These are phyloP conservation scores for Fusarium euwallaceae DNA, from an alignment of 2,329 filamentous ascomycete genomes.

Conservation along the genomic window DNA sequence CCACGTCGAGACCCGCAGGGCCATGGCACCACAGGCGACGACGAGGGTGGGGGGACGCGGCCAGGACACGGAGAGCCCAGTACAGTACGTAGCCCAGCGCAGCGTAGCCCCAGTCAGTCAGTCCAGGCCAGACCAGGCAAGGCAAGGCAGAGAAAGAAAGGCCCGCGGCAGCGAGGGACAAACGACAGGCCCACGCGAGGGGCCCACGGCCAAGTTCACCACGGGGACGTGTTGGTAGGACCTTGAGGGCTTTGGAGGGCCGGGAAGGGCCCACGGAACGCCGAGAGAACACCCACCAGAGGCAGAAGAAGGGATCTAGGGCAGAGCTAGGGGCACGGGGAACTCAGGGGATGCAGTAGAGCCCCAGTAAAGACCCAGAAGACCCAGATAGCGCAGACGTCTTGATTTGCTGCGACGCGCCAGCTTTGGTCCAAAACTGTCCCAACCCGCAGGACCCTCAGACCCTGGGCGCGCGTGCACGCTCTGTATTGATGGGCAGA, in stretches of 20 bases:
- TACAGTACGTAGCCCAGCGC: neutral
- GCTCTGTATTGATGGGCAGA: conserved; percentile 5
- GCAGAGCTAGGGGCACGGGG: conserved; percentile 29
- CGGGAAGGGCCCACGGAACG: conserved; percentile 27
- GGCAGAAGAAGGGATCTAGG: conserved; percentile 31
- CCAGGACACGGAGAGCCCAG: conserved; percentile 16
- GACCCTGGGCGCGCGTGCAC: conserved; percentile 23
- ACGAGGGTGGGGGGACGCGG: conserved; percentile 39
- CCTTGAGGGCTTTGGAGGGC: neutral
- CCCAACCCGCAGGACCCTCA: conserved; percentile 14
- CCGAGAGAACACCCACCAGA: conserved; percentile 26
- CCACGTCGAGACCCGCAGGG: conserved; percentile 47
- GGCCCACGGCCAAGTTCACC: conserved; percentile 8
- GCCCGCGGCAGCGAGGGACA: conserved; percentile 5
- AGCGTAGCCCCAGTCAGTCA: neutral
- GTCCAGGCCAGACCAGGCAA: conserved; percentile 19
- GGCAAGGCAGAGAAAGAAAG: conserved; percentile 27
- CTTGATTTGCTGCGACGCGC: conserved; percentile 33
- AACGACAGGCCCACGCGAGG: conserved; percentile 4
- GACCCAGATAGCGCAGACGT: conserved; percentile 38
- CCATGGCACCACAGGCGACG: conserved; percentile 45
- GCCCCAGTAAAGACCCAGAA: conserved; percentile 26
- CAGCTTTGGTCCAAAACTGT: conserved; percentile 13
- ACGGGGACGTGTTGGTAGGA: neutral
- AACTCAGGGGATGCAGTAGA: conserved; percentile 37